phyloP scores from a whole-genome alignment of 345 rosid species.

The thale cress (Arabidopsis thaliana) region TAIR10.1 NC_003075.7:15571501-15572000 shows the following conservation, averaged over 20 bases:
- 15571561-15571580: conserved; percentile 74
- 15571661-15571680: conserved; percentile 78
- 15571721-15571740: conserved; percentile 73
- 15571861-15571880: conserved; percentile 66
- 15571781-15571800: conserved; percentile 79
- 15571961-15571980: conserved; percentile 8
- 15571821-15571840: conserved; percentile 84
- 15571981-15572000: not conserved
- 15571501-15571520: conserved; percentile 67
- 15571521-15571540: conserved; percentile 76
- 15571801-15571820: conserved; percentile 68
- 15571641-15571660: conserved; percentile 98
- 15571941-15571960: not conserved
- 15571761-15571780: conserved; percentile 76
- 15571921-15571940: not conserved
- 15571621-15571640: conserved; percentile 90
- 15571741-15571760: conserved; percentile 68
- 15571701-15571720: conserved; percentile 98
- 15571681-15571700: conserved; percentile 94
- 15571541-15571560: conserved; percentile 74
- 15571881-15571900: conserved; percentile 74
- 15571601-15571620: conserved; percentile 86
- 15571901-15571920: conserved; percentile 59
- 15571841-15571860: conserved; percentile 75
- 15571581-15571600: conserved; percentile 72